A percentile compares a stretch with the other conserved stretches of the same genome.
Evolutionary conservation across 2,329 filamentous ascomycete species (phyloP).

Genomic region (Fusarium secorum): DNA sequence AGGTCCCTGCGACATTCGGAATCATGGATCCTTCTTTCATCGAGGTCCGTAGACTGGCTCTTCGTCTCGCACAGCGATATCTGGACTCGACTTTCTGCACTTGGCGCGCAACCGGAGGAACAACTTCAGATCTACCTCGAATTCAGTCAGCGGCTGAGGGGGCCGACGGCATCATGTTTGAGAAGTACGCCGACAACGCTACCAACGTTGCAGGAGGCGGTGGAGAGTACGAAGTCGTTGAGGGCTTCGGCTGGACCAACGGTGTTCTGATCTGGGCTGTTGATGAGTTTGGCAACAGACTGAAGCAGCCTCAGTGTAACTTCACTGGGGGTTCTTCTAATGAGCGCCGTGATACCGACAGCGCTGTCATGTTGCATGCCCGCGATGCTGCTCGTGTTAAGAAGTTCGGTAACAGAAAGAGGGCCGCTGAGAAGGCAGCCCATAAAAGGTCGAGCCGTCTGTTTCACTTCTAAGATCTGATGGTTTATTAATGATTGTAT

Average conservation of each 20-base stretch:
- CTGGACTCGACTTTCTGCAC: slow-evolving; percentile 74
- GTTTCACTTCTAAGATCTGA: slow-evolving; percentile 4
- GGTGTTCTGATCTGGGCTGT: slow-evolving; percentile 72
- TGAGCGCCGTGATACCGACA: slow-evolving; percentile 43
- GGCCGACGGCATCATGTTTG: slow-evolving; percentile 69
- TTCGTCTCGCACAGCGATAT: slow-evolving; percentile 69
- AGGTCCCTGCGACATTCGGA: slow-evolving; percentile 65
- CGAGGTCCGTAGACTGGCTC: slow-evolving; percentile 62
- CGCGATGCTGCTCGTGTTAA: slow-evolving; percentile 58
- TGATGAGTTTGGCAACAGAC: slow-evolving; percentile 65
- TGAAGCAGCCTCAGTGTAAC: slow-evolving; percentile 64
- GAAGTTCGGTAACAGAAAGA: slow-evolving; percentile 51
- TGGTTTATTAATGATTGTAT: neutral
- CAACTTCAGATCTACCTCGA: slow-evolving; percentile 60
- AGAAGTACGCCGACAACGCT: slow-evolving; percentile 70
- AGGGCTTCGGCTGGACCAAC: slow-evolving; percentile 76
- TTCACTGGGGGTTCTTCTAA: slow-evolving; percentile 55
- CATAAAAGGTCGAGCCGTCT: slow-evolving; percentile 27
- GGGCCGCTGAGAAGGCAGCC: slow-evolving; percentile 13
- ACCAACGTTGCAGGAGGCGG: slow-evolving; percentile 69
- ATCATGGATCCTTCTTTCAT: slow-evolving; percentile 61
- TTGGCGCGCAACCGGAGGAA: slow-evolving; percentile 72
- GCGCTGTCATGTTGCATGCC: slow-evolving; percentile 57
- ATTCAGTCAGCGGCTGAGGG: slow-evolving; percentile 55
- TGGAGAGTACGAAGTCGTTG: slow-evolving; percentile 73